These are phyloP conservation scores for Diaporthe capsici DNA, from an alignment of 2,329 filamentous ascomycete species.

Conservation along the genomic window DNA sequence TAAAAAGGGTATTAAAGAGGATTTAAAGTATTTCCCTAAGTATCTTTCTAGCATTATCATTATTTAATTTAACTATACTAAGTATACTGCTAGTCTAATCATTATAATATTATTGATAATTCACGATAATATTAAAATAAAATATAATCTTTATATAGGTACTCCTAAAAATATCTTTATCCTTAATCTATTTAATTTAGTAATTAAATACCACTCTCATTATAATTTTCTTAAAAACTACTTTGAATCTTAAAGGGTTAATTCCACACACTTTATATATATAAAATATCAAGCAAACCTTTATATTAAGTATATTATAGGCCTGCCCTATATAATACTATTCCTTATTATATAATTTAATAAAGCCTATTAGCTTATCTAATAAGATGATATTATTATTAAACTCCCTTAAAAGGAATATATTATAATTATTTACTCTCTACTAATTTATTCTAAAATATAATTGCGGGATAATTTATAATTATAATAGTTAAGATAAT, in stretches of 20 bases:
- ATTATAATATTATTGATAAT: no score
- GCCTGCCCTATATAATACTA: background rate
- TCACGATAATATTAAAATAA: no score
- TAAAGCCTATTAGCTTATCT: background rate
- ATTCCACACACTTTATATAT: background rate
- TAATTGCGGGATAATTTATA: background rate
- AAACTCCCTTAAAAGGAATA: background rate
- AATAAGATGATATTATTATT: background rate
- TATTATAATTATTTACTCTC: background rate
- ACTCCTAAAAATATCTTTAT: background rate
- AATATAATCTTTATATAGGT: no score
- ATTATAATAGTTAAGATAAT: background rate
- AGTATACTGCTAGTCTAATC: no score
- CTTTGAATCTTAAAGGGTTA: background rate
- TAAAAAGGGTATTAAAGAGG: no score
- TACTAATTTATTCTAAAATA: background rate
- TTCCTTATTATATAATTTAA: background rate
- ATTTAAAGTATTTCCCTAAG: no score
- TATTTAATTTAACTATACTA: no score
- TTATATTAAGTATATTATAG: background rate
- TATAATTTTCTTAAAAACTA: background rate
- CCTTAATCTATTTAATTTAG: background rate
- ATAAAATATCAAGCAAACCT: background rate
- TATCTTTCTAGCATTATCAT: no score
- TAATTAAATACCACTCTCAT: background rate